Conservation (phyloP, 768 basidiomycete genomes). For the Lentinula aciculospora region DNA sequence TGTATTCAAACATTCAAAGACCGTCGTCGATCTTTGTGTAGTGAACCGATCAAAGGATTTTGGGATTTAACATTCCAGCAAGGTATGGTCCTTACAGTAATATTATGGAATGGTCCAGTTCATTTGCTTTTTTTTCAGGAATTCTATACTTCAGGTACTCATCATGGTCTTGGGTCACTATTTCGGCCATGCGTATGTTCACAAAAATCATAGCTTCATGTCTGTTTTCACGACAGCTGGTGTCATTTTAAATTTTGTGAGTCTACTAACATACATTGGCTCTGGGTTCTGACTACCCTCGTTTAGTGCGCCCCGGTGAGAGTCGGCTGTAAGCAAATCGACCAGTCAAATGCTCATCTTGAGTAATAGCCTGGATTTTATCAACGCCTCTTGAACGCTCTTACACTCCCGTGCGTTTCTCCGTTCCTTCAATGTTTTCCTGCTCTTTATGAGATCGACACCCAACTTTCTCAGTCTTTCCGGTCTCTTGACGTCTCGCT, state of each 20-base stretch:
- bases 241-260: slow-evolving; percentile 20
- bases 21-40: slow-evolving; percentile 10
- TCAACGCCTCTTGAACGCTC: slow-evolving; percentile 21
- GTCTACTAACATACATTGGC: slow-evolving; percentile 5
- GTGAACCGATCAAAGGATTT: slow-evolving; percentile 13
- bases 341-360: neutral
- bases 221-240: slow-evolving; percentile 19
- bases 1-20: slow-evolving; percentile 19
- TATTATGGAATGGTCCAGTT: neutral
- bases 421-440: neutral
- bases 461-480: neutral
- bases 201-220: slow-evolving; percentile 12
- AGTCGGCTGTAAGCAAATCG: neutral
- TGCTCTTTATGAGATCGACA: neutral
- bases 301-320: slow-evolving; percentile 16
- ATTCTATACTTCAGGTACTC: slow-evolving; percentile 22
- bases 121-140: too few species aligned
- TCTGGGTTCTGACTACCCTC: neutral
- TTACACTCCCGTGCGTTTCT: slow-evolving; percentile 18
- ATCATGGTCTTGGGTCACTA: too few species aligned
- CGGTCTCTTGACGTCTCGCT: slow-evolving; percentile 4
- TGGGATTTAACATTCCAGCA: slow-evolving; percentile 22
- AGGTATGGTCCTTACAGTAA: slow-evolving; percentile 10
- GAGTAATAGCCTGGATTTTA: slow-evolving; percentile 18
- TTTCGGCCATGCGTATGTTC: too few species aligned